Evolutionary conservation across 164 flowering plant species (phyloP), one percentile per base, ranked within the genome.

Genomic region (Hamamelis virginiana): DNA sequence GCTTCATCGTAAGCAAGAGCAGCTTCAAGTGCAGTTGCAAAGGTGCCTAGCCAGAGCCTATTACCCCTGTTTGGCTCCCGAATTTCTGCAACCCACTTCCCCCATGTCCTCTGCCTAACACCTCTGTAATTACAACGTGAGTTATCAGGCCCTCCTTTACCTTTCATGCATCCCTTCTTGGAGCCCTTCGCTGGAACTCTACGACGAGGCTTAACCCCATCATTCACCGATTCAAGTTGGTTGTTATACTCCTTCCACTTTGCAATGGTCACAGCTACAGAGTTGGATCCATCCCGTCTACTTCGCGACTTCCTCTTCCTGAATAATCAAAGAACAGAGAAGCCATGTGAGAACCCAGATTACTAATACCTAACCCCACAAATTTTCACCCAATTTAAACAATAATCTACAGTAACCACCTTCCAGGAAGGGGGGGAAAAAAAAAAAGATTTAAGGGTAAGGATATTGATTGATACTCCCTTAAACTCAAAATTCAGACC

Each of bases 91-190:
- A 91, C 95, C 95, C 97, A 91, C 71, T 88, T 90, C 1, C 96
- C 97, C 94, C 94, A 92, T 0, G 93, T 89, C 71, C 96, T 81
- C 80, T 92, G 98, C 74, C 98, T 76, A 3, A 91, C 96, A 1
- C 98, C 96, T 70, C 98, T 82, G 85, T 79, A 92, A 12, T 75
- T 81, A 62, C 89, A 85, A 0, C 18, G 43, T 0, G 80, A 56
- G 43, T 92, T 92, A 45, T 86, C 87, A 0, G 93, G 98, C 15
- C 98, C 96, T 15, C 98, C 96, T 71, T 91, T 91, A 1, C 97
- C 96, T 72, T 81, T 86, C 96, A 92, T 90, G 71, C 96, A 92
- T 0, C 97, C 97, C 55, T 87, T 92, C 70, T 83, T 92, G 1
- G 94, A 92, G 1, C 96, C 96, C 76, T 90, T 89, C 1, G 94